Conservation (phyloP, 2,329 filamentous ascomycete genomes). For the Claviceps cyperi region DNA sequence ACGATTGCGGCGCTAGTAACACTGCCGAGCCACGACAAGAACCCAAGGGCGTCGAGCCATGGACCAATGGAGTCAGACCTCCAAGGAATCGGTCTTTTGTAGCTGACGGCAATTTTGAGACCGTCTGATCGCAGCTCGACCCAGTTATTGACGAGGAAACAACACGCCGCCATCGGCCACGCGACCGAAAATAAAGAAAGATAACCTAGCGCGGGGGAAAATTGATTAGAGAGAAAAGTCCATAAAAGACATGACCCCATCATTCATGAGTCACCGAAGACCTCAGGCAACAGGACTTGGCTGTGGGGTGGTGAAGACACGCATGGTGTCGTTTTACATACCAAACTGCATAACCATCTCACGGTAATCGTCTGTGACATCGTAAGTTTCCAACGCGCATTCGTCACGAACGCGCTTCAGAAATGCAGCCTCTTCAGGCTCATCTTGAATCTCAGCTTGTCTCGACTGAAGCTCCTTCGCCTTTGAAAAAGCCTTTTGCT, state of each 20-base stretch:
- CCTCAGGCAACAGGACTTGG: too few relatives aligned
- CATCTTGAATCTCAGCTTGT: conserved; percentile 44
- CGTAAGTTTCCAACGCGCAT: conserved; percentile 68
- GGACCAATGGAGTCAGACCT: conserved; percentile 88
- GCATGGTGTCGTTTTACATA: conserved; percentile 16
- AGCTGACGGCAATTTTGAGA: conserved; percentile 82
- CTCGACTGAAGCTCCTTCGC: conserved; percentile 61
- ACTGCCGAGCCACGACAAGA: conserved; percentile 88
- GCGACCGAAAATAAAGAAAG: conserved; percentile 82
- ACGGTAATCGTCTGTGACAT: conserved; percentile 78
- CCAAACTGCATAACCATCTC: conserved; percentile 83
- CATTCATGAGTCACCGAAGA: too few relatives aligned
- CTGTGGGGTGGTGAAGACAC: background rate
- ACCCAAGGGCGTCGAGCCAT: conserved; percentile 72
- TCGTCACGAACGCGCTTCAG: conserved; percentile 70
- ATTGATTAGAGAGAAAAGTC: conserved; percentile 3
- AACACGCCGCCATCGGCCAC: conserved; percentile 84
- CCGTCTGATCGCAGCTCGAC: conserved; percentile 86
- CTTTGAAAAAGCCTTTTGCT: conserved; percentile 63
- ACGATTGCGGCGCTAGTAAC: conserved; percentile 78
- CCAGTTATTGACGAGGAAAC: conserved; percentile 93
- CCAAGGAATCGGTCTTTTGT: conserved; percentile 78
- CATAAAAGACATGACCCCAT: background rate
- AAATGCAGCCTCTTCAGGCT: conserved; percentile 66
- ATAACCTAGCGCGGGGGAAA: conserved; percentile 47